A percentile compares a stretch with the other conserved stretches of the same genome.
These are phyloP conservation scores for Aegle marmelos DNA, from an alignment of 345 rosid genomes.

Conservation along the genomic window DNA sequence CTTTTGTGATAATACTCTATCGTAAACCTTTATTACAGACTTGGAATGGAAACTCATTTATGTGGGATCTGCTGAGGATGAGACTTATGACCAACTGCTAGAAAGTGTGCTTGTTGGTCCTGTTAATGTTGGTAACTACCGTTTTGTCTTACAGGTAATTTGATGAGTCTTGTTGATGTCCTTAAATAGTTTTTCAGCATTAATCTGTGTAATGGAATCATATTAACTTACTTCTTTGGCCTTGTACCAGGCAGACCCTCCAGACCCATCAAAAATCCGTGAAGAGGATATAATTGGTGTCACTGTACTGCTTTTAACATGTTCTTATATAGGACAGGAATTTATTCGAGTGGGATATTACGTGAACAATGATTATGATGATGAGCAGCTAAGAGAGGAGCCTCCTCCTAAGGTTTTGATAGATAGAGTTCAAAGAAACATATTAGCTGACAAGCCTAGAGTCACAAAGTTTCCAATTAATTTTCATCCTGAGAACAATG, in stretches of 20 bases:
- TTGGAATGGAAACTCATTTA: slow-evolving; percentile 73
- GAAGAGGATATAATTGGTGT: slow-evolving; percentile 92
- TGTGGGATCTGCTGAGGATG: slow-evolving; percentile 86
- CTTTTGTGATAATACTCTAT: neutral
- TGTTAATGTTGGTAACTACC: slow-evolving; percentile 62
- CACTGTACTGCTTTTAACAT: slow-evolving; percentile 75
- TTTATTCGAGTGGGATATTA: slow-evolving; percentile 87
- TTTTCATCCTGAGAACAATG: slow-evolving; percentile 54
- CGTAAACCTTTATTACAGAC: slow-evolving; percentile 25
- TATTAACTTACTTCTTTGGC: neutral
- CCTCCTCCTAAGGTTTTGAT: slow-evolving; percentile 58
- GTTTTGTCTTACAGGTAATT: slow-evolving; percentile 54
- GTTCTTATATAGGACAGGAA: slow-evolving; percentile 86
- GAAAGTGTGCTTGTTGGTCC: slow-evolving; percentile 76
- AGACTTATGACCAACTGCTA: slow-evolving; percentile 55
- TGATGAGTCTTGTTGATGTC: neutral
- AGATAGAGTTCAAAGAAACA: slow-evolving; percentile 67
- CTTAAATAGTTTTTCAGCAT: neutral
- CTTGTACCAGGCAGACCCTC: slow-evolving; percentile 59
- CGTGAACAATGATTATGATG: slow-evolving; percentile 77
- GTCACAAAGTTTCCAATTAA: slow-evolving; percentile 75
- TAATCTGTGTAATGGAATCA: neutral
- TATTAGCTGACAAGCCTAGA: slow-evolving; percentile 67
- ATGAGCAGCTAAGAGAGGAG: slow-evolving; percentile 65
- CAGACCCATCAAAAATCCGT: slow-evolving; percentile 65